Base-by-base conservation (phyloP, 2,329 filamentous ascomycete species). In the Colletotrichum liriopes region DNA sequence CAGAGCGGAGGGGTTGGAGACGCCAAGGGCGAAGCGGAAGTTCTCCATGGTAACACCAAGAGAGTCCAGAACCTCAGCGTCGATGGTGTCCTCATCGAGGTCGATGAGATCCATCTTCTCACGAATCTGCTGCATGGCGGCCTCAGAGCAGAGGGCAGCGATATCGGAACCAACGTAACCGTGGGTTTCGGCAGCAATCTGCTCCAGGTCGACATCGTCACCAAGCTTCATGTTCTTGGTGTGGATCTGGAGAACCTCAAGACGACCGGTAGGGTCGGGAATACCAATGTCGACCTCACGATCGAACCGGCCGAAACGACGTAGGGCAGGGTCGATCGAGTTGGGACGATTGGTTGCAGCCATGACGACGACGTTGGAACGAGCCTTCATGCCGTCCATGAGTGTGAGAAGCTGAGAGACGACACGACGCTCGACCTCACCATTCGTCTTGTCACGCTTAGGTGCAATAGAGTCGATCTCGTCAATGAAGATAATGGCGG, bases 31-130 rank as follows among this genome's bases (percentile, higher is more conserved):
- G 80, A 98, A 99, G 79, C 95, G 94, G 94, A 99, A 99, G 91
- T 99, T 99, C 85, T 99, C 96, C 94, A 98, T 98, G 74, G 96
- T 99, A 60, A 99, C 96, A 82, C 96, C 96, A 58, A 99, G 92
- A 56, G 96, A 98, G 86, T 99, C 96, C 66, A 99, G 91, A 64
- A 99, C 96, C 87, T 99, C 96, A 39, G 96, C 96, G 79, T 99
- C 96, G 75, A 99, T 99, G 74, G 96, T 99, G 81, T 99, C 96
- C 86, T 99, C 96, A 76, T 99, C 96, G 43, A 99, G 90, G 84
- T 99, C 96, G 77, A 99, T 99, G 75, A 99, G 91, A 82, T 99
- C 96, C 96, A 99, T 99, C 93, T 99, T 99, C 87, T 99, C 96
- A 87, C 96, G 96, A 84, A 99, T 99, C 87, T 99, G 96, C 85